phyloP scores from a whole-genome alignment of 257 asterid species.

The Solanum stenotomum region DNA sequence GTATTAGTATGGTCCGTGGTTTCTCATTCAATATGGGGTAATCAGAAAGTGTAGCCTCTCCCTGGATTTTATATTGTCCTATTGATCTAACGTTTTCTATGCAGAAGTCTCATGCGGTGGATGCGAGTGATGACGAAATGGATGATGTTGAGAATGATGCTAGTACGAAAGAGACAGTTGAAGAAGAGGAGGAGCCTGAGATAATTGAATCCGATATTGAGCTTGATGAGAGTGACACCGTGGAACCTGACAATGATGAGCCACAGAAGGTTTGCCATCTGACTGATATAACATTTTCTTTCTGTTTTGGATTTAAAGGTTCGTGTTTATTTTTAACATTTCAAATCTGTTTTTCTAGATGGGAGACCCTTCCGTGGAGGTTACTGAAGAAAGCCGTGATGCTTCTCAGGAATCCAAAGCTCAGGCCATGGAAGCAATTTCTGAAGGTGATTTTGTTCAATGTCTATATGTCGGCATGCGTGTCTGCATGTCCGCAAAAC shows the following conservation, averaged over 20 bases:
- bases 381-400: conserved; percentile 83
- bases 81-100: background rate
- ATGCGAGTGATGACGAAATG: conserved; percentile 71
- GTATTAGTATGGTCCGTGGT: background rate
- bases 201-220: conserved; percentile 85
- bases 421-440: conserved; percentile 88
- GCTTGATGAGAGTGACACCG: conserved; percentile 70
- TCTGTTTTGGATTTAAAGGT: background rate
- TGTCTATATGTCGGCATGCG: background rate
- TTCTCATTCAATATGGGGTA: background rate
- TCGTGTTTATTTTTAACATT: background rate
- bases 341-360: conserved; percentile 34
- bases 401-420: conserved; percentile 89
- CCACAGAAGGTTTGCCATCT: conserved; percentile 56
- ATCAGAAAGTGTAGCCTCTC: background rate
- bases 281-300: background rate
- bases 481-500: background rate
- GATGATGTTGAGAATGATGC: conserved; percentile 38
- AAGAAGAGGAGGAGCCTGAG: conserved; percentile 71
- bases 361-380: conserved; percentile 88
- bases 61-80: background rate
- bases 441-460: conserved; percentile 53
- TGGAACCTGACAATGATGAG: conserved; percentile 82
- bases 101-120: conserved; percentile 53
- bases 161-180: conserved; percentile 20